Conservation (phyloP, 495 filamentous ascomycete genomes). For the Xylaria sp. region DNA sequence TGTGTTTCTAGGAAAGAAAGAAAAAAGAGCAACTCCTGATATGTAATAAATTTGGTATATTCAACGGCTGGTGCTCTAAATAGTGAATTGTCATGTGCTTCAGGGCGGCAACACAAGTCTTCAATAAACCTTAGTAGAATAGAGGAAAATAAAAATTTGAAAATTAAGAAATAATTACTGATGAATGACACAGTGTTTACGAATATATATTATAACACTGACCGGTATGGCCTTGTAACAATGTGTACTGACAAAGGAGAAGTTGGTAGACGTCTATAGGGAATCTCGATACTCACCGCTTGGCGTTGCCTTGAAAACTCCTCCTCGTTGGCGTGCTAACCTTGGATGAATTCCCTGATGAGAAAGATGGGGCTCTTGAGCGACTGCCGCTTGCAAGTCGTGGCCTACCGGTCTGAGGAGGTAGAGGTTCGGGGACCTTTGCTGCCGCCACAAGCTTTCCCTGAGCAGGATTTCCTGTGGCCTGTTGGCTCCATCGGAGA, state of each 20-base stretch:
- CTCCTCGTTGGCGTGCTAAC: background rate
- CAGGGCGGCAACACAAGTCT: background rate
- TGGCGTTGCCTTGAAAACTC: background rate
- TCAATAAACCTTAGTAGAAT: background rate
- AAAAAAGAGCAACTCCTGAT: too few species aligned
- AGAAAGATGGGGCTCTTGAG: background rate
- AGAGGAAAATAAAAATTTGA: background rate
- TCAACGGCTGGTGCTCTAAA: background rate
- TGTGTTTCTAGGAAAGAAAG: background rate
- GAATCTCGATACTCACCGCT: background rate
- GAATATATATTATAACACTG: too few species aligned
- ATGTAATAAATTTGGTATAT: background rate
- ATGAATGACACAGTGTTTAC: too few species aligned
- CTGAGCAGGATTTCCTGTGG: background rate
- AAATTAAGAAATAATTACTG: background rate
- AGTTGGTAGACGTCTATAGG: background rate
- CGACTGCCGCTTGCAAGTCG: background rate
- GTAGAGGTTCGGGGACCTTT: background rate
- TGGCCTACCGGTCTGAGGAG: background rate
- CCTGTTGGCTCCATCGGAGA: slow-evolving; percentile 30
- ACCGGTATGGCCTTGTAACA: too few species aligned
- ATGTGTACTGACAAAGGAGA: too few species aligned
- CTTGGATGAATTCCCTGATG: background rate
- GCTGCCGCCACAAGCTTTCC: background rate
- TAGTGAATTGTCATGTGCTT: background rate